Percentiles rank a stretch among this genome's conserved stretches.
phyloP scores from a whole-genome alignment of 805 yeast genomes.

The Priceomyces haplophilus region DNA sequence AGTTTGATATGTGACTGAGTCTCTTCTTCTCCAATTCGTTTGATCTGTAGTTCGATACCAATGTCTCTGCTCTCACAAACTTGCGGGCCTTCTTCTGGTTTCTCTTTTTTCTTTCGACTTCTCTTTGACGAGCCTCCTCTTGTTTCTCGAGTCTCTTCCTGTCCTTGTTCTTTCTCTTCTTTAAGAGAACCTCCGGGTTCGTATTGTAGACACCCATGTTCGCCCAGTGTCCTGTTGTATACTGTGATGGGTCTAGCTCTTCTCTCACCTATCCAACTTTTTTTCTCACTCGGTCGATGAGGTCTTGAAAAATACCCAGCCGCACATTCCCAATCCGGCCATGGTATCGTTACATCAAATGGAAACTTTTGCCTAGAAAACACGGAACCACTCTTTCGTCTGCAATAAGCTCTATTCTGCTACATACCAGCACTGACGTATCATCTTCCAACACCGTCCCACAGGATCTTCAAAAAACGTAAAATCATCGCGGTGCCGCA shows the following conservation, averaged over 20 bases:
- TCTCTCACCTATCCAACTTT: conserved; percentile 5
- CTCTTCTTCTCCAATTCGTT: conserved; percentile 67
- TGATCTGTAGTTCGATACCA: conserved; percentile 64
- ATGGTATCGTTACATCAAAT: not conserved
- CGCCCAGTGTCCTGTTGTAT: not conserved
- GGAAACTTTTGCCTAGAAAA: not conserved
- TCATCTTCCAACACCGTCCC: no score
- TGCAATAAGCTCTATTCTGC: no score
- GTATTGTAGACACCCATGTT: conserved; percentile 52
- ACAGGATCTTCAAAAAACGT: no score
- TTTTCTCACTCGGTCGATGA: conserved; percentile 2
- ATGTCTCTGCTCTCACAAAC: conserved; percentile 71
- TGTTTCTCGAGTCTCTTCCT: conserved; percentile 70
- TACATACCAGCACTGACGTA: no score
- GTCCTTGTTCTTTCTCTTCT: conserved; percentile 78
- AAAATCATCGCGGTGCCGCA: no score
- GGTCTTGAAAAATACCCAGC: conserved; percentile 1
- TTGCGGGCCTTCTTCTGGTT: conserved; percentile 45
- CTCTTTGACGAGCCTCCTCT: conserved; percentile 55
- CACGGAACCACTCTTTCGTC: no score
- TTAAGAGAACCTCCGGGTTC: conserved; percentile 73
- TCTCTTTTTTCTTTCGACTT: conserved; percentile 41
- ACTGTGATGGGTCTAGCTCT: conserved; percentile 1
- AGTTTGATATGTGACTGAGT: conserved; percentile 57
- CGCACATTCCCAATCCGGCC: not conserved